These are phyloP conservation scores for Dionaea muscipula DNA, from an alignment of 179 eudicot species.

Conservation along the genomic window DNA sequence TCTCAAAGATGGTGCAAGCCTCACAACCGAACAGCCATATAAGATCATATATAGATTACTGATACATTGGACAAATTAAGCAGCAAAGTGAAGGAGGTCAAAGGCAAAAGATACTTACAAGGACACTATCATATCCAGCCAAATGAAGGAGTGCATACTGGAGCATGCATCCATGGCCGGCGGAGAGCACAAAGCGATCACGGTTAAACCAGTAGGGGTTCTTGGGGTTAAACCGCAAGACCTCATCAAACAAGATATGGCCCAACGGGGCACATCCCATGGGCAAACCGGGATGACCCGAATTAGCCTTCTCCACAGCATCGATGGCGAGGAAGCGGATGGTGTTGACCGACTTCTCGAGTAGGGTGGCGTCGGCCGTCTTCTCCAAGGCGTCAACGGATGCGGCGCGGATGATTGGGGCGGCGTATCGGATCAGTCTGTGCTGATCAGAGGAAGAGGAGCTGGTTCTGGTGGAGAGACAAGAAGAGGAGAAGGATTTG, in stretches of 20 bases:
- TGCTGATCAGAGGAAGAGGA: too few relatives aligned
- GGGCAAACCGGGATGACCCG: constrained; percentile 59
- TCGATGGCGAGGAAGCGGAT: constrained; percentile 41
- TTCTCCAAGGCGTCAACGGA: constrained; percentile 25
- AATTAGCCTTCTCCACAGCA: constrained; percentile 48
- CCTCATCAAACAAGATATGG: constrained; percentile 43
- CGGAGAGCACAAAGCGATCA: constrained; percentile 45
- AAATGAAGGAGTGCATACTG: constrained; percentile 59
- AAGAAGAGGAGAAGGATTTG: too few relatives aligned
- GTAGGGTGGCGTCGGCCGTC: constrained; percentile 20
- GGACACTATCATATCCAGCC: constrained; percentile 50
- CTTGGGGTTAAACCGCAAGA: constrained; percentile 39
- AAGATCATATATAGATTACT: too few relatives aligned
- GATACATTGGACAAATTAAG: background rate
- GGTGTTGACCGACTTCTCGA: constrained; percentile 33
- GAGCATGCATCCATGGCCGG: constrained; percentile 61
- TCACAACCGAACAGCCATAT: too few relatives aligned
- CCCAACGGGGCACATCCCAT: constrained; percentile 61
- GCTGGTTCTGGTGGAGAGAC: too few relatives aligned
- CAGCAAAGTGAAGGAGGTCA: background rate
- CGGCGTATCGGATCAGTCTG: too few relatives aligned
- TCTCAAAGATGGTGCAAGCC: too few relatives aligned
- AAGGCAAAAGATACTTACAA: constrained; percentile 15
- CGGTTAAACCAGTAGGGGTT: constrained; percentile 56
- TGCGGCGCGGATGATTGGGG: too few relatives aligned